These are phyloP conservation scores for Alternaria incomplexa DNA, from an alignment of 2,329 filamentous ascomycete species.

Conservation along the genomic window DNA sequence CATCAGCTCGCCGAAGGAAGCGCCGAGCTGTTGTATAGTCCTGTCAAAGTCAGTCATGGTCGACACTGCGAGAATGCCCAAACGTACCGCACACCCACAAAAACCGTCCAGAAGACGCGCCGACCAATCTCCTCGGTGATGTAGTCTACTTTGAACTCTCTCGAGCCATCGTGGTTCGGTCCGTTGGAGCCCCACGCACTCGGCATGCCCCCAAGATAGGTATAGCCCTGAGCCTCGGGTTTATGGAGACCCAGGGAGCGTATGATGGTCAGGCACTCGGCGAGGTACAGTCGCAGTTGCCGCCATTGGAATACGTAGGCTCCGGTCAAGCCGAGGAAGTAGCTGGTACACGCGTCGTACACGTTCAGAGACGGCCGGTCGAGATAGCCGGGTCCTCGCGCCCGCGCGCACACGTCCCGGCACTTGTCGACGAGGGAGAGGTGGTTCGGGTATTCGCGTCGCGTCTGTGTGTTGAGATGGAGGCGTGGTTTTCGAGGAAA, in stretches of 20 bases:
- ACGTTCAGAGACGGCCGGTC: slow-evolving; percentile 61
- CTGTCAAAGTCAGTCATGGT: slow-evolving; percentile 49
- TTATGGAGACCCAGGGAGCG: slow-evolving; percentile 71
- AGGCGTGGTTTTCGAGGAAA: slow-evolving; percentile 75
- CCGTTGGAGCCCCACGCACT: slow-evolving; percentile 44
- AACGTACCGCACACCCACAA: slow-evolving; percentile 71
- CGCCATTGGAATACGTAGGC: slow-evolving; percentile 73
- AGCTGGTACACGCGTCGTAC: slow-evolving; percentile 74
- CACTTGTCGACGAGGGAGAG: slow-evolving; percentile 74
- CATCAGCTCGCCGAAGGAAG: slow-evolving; percentile 72
- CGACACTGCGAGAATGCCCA: neutral
- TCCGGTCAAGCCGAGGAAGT: slow-evolving; percentile 72
- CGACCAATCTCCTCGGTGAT: slow-evolving; percentile 62
- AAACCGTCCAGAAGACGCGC: slow-evolving; percentile 80
- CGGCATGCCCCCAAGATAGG: slow-evolving; percentile 45
- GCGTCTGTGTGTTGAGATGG: slow-evolving; percentile 71
- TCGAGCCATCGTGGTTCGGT: slow-evolving; percentile 43
- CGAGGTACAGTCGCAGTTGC: slow-evolving; percentile 71
- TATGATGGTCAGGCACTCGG: slow-evolving; percentile 73
- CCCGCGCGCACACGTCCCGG: slow-evolving; percentile 70
- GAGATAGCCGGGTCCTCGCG: slow-evolving; percentile 66
- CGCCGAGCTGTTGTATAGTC: slow-evolving; percentile 78
- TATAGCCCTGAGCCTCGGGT: slow-evolving; percentile 54
- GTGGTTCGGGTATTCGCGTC: slow-evolving; percentile 71
- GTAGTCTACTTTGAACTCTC: slow-evolving; percentile 48